phyloP scores from a whole-genome alignment of 441 rosid genomes.

The Raphanus hybrid region DNA sequence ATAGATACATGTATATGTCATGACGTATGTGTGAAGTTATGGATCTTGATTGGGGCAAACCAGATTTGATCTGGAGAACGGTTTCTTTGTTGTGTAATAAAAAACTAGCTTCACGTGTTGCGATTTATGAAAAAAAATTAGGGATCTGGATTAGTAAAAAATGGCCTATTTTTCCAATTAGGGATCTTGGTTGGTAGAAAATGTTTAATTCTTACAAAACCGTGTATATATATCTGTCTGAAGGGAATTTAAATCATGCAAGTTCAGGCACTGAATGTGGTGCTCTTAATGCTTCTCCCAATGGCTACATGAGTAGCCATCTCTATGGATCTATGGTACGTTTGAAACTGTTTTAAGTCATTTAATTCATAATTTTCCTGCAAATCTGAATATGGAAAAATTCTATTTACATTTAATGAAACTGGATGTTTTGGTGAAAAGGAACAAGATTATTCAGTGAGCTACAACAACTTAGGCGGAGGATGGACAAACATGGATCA shows the following conservation, averaged over 20 bases:
- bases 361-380: slow-evolving; percentile 4
- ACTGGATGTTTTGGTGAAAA: slow-evolving; percentile 6
- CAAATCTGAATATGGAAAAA: not conserved
- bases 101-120: slow-evolving; percentile 35
- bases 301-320: slow-evolving; percentile 67
- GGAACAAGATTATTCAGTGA: slow-evolving; percentile 63
- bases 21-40: slow-evolving; percentile 39
- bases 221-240: slow-evolving; percentile 4
- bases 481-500: slow-evolving; percentile 59
- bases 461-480: slow-evolving; percentile 47
- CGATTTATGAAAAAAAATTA: slow-evolving; percentile 19
- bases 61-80: slow-evolving; percentile 25
- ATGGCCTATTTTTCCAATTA: not conserved
- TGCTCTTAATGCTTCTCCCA: slow-evolving; percentile 42
- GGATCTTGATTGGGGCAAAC: slow-evolving; percentile 43
- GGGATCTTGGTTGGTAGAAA: slow-evolving; percentile 20
- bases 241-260: slow-evolving; percentile 61
- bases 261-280: slow-evolving; percentile 55
- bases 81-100: slow-evolving; percentile 38
- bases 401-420: slow-evolving; percentile 4
- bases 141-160: slow-evolving; percentile 18
- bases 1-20: not conserved
- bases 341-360: slow-evolving; percentile 9
- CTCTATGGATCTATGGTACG: slow-evolving; percentile 64
- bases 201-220: slow-evolving; percentile 8